These are phyloP conservation scores for Arthrinium puccinioides DNA, from an alignment of 2,329 filamentous ascomycete species.

Conservation along the genomic window DNA sequence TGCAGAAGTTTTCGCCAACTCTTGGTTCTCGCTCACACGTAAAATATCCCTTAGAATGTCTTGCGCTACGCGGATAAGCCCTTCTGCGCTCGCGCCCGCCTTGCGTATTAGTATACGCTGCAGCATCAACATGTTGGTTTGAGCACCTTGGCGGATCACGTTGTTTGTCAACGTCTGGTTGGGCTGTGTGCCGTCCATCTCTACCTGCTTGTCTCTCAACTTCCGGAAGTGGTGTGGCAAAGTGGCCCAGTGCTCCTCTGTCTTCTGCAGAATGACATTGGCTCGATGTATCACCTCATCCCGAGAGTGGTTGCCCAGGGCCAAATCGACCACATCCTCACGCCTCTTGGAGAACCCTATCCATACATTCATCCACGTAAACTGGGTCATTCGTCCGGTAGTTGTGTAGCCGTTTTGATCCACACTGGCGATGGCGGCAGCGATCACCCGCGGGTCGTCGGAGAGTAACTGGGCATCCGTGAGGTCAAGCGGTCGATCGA, in stretches of 20 bases:
- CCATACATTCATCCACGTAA: slow-evolving; percentile 18
- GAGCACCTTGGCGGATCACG: slow-evolving; percentile 3
- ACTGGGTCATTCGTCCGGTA: slow-evolving; percentile 12
- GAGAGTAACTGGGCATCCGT: slow-evolving; percentile 17
- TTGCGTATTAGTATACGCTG: slow-evolving; percentile 25
- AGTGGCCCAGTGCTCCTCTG: slow-evolving; percentile 14
- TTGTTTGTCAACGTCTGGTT: slow-evolving; percentile 1
- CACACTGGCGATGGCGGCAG: slow-evolving; percentile 14
- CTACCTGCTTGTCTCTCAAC: slow-evolving; percentile 7
- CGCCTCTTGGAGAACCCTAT: slow-evolving; percentile 15
- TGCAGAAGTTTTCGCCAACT: slow-evolving; percentile 20
- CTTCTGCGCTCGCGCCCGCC: slow-evolving; percentile 22
- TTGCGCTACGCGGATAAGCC: slow-evolving; percentile 20
- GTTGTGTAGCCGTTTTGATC: slow-evolving; percentile 21
- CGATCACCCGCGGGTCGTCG: slow-evolving; percentile 16
- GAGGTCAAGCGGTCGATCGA: slow-evolving; percentile 21
- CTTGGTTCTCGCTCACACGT: slow-evolving; percentile 20
- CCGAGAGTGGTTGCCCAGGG: slow-evolving; percentile 20
- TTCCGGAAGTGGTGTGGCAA: slow-evolving; percentile 18
- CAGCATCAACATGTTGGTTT: slow-evolving; percentile 20
- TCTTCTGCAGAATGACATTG: slow-evolving; percentile 14
- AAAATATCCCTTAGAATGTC: slow-evolving; percentile 24
- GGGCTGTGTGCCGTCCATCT: neutral
- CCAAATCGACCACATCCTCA: slow-evolving; percentile 28
- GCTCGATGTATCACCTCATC: slow-evolving; percentile 21